Evolutionary conservation across 2,329 filamentous ascomycete genomes (phyloP).

Genomic region (Aspergillus felis): DNA sequence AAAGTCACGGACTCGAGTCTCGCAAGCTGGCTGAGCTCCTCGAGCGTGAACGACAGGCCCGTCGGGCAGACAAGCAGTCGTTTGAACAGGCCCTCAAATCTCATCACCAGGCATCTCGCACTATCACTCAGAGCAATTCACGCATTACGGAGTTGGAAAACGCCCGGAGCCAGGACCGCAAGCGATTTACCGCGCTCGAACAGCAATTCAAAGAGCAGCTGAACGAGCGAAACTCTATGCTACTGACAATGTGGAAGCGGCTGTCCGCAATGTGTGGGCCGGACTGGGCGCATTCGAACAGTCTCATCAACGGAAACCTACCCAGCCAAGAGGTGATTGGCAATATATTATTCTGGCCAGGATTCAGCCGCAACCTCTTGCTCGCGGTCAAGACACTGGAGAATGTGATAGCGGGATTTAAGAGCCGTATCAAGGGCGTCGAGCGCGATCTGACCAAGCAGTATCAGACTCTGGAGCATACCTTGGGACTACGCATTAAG

Average conservation of each 20-base stretch:
- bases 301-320: constrained; percentile 80
- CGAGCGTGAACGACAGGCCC: constrained; percentile 81
- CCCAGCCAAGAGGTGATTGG: constrained; percentile 82
- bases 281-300: constrained; percentile 89
- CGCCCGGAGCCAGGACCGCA: constrained; percentile 71
- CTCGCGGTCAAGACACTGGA: constrained; percentile 85
- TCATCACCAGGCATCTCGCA: constrained; percentile 80
- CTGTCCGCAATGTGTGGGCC: constrained; percentile 80
- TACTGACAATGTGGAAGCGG: constrained; percentile 86
- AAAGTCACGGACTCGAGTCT: constrained; percentile 82
- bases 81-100: constrained; percentile 87
- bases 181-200: constrained; percentile 72
- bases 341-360: constrained; percentile 69
- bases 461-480: constrained; percentile 79
- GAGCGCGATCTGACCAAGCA: constrained; percentile 89
- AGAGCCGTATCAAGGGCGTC: constrained; percentile 73
- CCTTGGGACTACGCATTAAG: constrained; percentile 73
- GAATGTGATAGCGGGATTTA: constrained; percentile 71
- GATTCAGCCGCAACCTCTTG: constrained; percentile 86
- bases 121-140: constrained; percentile 77
- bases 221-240: constrained; percentile 79
- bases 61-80: constrained; percentile 80
- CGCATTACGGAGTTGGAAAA: constrained; percentile 83
- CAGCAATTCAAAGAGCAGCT: constrained; percentile 81
- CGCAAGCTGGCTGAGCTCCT: constrained; percentile 81